Conservation (phyloP, 1,284 basidiomycete species). For the Boletus smithii region DNA sequence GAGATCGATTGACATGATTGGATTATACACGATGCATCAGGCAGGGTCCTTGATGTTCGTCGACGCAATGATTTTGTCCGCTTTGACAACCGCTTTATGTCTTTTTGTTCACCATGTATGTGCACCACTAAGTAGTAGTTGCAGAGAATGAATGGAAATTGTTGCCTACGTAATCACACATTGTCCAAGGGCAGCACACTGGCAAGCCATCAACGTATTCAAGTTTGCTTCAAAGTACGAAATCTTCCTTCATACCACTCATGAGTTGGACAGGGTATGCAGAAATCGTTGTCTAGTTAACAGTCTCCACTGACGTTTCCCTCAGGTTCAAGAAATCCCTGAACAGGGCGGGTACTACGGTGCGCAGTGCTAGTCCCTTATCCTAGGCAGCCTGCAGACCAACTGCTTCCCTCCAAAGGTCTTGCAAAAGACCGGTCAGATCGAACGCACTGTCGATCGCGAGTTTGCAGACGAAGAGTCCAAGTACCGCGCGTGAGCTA, state of each 20-base stretch:
- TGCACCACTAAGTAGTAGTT: too few species aligned
- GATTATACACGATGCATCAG: not conserved
- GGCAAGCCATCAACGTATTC: too few species aligned
- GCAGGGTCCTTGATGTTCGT: not conserved
- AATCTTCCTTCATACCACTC: not conserved
- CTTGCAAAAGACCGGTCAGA: slow-evolving; percentile 96
- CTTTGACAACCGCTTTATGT: not conserved
- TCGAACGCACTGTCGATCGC: slow-evolving; percentile 91
- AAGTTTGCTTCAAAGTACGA: not conserved
- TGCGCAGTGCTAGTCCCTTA: slow-evolving; percentile 34
- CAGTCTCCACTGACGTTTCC: slow-evolving; percentile 6
- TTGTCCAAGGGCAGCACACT: not conserved
- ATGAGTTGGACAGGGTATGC: slow-evolving; percentile 53
- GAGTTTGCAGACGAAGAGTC: slow-evolving; percentile 93
- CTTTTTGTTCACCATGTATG: slow-evolving; percentile 3
- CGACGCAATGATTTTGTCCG: not conserved
- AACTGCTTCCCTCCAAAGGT: slow-evolving; percentile 45
- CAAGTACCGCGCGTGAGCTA: slow-evolving; percentile 81
- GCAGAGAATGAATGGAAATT: not conserved
- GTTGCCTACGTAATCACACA: slow-evolving; percentile 20
- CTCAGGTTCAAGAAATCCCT: slow-evolving; percentile 91
- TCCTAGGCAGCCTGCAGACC: slow-evolving; percentile 1
- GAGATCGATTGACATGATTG: slow-evolving; percentile 20
- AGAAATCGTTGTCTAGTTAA: not conserved
- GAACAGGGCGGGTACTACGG: slow-evolving; percentile 88